phyloP scores from a whole-genome alignment of 257 asterid genomes.

The Eucommia ulmoides region DNA sequence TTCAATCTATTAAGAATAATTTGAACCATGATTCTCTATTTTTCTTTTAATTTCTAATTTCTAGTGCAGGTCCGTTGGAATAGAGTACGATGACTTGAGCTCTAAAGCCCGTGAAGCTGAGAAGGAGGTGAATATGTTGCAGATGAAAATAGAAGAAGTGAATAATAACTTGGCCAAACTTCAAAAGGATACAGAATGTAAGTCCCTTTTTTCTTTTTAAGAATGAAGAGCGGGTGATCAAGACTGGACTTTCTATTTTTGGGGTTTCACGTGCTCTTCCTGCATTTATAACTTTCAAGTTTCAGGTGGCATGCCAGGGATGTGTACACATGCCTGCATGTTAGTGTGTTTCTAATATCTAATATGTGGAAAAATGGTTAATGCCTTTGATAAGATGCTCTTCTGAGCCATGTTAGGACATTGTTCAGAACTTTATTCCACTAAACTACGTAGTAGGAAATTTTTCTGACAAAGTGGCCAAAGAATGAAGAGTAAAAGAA shows the following conservation, averaged over 20 bases:
- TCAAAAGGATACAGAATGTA: slow-evolving; percentile 75
- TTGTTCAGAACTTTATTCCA: no score
- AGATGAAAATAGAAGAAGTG: slow-evolving; percentile 70
- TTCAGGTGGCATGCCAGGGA: no score
- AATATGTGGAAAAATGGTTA: no score
- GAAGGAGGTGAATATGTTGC: slow-evolving; percentile 62
- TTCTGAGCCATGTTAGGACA: no score
- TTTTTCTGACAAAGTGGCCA: no score
- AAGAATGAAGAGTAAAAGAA: no score
- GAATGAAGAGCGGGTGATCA: background rate
- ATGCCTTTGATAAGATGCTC: no score
- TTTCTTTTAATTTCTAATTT: slow-evolving; percentile 7
- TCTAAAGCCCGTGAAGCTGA: slow-evolving; percentile 71
- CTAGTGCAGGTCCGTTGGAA: slow-evolving; percentile 47
- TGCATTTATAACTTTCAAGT: background rate
- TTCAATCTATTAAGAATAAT: no score
- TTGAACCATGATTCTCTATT: no score
- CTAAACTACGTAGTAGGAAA: no score
- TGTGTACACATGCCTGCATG: no score
- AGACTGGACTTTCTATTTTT: background rate
- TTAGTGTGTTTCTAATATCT: no score
- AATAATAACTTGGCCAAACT: slow-evolving; percentile 56
- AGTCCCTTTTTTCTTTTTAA: slow-evolving; percentile 16
- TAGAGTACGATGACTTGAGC: slow-evolving; percentile 68
- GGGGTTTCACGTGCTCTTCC: background rate